A percentile compares a stretch with the other conserved stretches of the same genome.
These are phyloP conservation scores for Coprinopsis marcescibilis DNA, from an alignment of 768 basidiomycete genomes.

Conservation along the genomic window DNA sequence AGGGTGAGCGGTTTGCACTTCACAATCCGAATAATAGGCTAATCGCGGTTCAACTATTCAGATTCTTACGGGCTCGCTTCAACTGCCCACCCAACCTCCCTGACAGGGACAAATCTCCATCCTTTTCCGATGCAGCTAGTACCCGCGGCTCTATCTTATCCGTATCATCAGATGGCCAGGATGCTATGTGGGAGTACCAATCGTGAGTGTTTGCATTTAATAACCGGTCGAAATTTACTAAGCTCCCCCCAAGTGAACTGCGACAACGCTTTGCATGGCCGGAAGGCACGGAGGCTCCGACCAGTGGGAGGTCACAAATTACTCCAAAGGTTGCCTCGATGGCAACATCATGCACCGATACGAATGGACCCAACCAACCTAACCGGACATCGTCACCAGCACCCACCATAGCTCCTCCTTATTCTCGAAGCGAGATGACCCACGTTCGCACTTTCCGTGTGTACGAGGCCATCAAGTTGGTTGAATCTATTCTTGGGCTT, in stretches of 20 bases:
- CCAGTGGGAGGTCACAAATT: slow-evolving; percentile 4
- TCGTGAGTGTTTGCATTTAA: slow-evolving; percentile 16
- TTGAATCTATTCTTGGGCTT: slow-evolving; percentile 18
- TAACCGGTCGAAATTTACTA: neutral
- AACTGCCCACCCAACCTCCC: slow-evolving; percentile 37
- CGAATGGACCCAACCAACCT: neutral
- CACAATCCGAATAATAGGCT: neutral
- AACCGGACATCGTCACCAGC: neutral
- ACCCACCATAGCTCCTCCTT: slow-evolving; percentile 16
- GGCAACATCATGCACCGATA: neutral
- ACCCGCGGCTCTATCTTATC: slow-evolving; percentile 21
- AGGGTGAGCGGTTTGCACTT: slow-evolving; percentile 29
- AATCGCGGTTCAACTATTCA: slow-evolving; percentile 20
- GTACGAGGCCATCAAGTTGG: slow-evolving; percentile 44
- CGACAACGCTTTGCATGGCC: slow-evolving; percentile 21
- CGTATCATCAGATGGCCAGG: slow-evolving; percentile 21
- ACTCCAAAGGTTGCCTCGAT: slow-evolving; percentile 5
- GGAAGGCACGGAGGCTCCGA: slow-evolving; percentile 5
- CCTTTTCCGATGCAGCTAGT: slow-evolving; percentile 16
- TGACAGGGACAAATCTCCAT: slow-evolving; percentile 15
- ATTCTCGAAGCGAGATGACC: slow-evolving; percentile 34
- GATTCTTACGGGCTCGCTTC: slow-evolving; percentile 60
- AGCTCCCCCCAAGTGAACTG: slow-evolving; percentile 18
- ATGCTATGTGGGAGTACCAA: slow-evolving; percentile 27
- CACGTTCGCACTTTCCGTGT: slow-evolving; percentile 51